These are phyloP conservation scores for Tolypocladium tropicale DNA, from an alignment of 2,329 filamentous ascomycete species.

Conservation along the genomic window DNA sequence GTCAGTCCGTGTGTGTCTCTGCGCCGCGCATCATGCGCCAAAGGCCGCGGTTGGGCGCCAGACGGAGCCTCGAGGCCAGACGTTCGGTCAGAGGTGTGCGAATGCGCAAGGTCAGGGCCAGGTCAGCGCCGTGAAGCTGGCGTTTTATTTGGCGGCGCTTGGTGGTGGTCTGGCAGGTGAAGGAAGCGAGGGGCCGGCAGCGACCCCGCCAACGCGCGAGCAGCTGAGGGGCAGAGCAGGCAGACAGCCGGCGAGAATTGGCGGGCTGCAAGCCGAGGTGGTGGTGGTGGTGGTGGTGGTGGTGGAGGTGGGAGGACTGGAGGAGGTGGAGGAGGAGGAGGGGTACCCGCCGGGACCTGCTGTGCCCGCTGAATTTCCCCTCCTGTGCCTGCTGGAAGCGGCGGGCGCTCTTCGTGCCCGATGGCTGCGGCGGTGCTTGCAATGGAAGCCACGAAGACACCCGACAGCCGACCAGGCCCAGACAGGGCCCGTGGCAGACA, in stretches of 20 bases:
- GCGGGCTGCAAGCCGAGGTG: too few relatives aligned
- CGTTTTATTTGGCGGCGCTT: neutral
- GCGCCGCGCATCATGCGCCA: neutral
- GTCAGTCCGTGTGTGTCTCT: neutral
- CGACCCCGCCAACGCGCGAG: neutral
- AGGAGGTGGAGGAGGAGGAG: too few relatives aligned
- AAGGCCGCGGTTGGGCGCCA: neutral
- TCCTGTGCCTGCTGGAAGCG: too few relatives aligned
- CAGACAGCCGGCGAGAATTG: neutral
- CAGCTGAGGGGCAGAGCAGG: neutral
- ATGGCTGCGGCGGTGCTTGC: too few relatives aligned
- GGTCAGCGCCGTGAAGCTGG: neutral
- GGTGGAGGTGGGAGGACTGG: too few relatives aligned
- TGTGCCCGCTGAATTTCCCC: too few relatives aligned
- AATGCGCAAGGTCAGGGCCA: neutral
- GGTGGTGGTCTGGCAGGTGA: neutral
- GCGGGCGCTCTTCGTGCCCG: too few relatives aligned
- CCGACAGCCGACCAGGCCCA: too few relatives aligned
- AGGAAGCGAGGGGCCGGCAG: neutral
- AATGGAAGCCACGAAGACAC: too few relatives aligned
- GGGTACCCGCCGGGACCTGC: too few relatives aligned
- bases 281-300: too few relatives aligned
- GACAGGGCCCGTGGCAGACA: too few relatives aligned
- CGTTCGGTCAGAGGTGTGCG: neutral
- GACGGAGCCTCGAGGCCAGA: neutral